Percentiles rank a stretch among this genome's conserved stretches.
Conservation (phyloP, 2,329 filamentous ascomycete genomes). For the Calonectria pauciramosa region DNA sequence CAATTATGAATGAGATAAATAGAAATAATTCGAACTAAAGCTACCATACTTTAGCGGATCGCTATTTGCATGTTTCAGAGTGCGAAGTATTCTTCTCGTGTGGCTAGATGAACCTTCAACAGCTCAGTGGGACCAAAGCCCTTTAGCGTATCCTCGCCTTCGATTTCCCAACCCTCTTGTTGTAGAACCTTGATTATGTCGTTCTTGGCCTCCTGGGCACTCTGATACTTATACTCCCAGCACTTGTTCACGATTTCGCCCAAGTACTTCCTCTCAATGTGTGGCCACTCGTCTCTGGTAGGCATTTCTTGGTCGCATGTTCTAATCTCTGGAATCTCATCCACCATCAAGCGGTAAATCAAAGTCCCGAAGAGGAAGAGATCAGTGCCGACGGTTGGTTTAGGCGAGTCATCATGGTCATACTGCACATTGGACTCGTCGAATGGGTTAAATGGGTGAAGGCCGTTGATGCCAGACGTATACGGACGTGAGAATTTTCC, state of each 20-base stretch:
- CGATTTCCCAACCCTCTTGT: conserved; percentile 3
- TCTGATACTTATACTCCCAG: conserved; percentile 7
- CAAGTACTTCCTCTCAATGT: not conserved
- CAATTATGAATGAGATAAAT: too few relatives aligned
- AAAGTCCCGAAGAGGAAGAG: not conserved
- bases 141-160: conserved; percentile 10
- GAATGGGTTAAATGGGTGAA: not conserved
- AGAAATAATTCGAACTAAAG: too few relatives aligned
- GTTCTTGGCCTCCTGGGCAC: not conserved
- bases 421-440: not conserved
- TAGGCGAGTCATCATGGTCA: not conserved
- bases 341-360: not conserved
- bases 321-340: not conserved
- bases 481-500: not conserved
- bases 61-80: too few relatives aligned
- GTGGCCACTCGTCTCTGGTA: not conserved
- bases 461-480: not conserved
- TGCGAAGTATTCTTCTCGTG: not conserved
- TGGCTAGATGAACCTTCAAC: not conserved
- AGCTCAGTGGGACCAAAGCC: not conserved
- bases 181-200: not conserved
- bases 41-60: too few relatives aligned
- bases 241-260: conserved; percentile 9
- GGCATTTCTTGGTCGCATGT: too few relatives aligned
- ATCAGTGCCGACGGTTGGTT: not conserved